Percentiles rank a stretch among this genome's conserved stretches.
Conservation (phyloP, 345 rosid genomes). For the Acer yangbiense region DNA sequence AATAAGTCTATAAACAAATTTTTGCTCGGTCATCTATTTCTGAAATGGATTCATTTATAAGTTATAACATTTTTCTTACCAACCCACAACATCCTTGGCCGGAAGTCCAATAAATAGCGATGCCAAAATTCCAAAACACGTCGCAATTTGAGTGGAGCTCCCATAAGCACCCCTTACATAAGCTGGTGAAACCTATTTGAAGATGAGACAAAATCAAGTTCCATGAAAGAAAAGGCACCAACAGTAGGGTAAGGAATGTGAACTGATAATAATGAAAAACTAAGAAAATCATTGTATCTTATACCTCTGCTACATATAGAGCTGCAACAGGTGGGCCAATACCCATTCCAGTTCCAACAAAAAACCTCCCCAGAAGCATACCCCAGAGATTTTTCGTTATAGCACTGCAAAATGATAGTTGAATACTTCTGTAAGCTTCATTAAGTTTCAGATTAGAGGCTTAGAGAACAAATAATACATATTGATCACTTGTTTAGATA, state of each 20-base stretch:
- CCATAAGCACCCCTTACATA: conserved; percentile 91
- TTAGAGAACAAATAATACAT: not conserved
- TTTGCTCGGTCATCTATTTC: not conserved
- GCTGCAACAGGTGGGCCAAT: conserved; percentile 89
- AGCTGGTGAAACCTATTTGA: conserved; percentile 79
- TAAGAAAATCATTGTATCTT: conserved; percentile 17
- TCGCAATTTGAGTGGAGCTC: conserved; percentile 83
- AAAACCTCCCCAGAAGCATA: conserved; percentile 88
- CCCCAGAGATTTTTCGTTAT: conserved; percentile 71
- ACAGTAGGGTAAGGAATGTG: not conserved
- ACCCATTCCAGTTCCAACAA: conserved; percentile 96
- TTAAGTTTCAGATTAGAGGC: not conserved
- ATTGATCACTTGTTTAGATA: not conserved
- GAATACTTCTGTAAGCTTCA: conserved; percentile 5
- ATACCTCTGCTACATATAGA: conserved; percentile 96
- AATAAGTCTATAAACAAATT: conserved; percentile 13
- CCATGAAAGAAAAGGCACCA: not conserved
- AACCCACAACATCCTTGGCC: conserved; percentile 65
- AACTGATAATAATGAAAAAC: conserved; percentile 8
- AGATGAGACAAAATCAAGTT: conserved; percentile 12
- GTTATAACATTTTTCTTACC: conserved; percentile 50
- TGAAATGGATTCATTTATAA: conserved; percentile 5
- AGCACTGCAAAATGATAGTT: conserved; percentile 61
- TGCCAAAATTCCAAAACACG: conserved; percentile 79
- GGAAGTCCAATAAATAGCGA: conserved; percentile 76